Conservation (phyloP, 2,329 filamentous ascomycete genomes). For the Sclerotinia trifoliorum region DNA sequence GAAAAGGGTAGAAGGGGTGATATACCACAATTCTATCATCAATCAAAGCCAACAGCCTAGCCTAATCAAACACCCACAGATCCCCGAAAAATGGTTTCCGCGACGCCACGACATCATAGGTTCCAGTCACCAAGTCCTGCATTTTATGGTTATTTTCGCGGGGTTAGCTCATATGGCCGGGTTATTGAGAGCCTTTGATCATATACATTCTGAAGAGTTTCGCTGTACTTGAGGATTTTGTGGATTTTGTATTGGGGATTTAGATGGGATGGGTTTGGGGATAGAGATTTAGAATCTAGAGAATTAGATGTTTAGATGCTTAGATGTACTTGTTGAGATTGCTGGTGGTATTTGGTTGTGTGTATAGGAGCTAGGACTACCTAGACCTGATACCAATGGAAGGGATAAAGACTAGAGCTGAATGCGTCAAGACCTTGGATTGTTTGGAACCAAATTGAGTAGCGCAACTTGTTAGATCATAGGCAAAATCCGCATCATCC, state of each 20-base stretch:
- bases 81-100: conserved; percentile 32
- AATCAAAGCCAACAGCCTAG: not conserved
- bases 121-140: conserved; percentile 36
- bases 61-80: not conserved
- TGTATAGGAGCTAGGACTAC: conserved; percentile 31
- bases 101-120: conserved; percentile 31
- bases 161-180: conserved; percentile 30
- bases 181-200: conserved; percentile 26
- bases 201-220: conserved; percentile 14
- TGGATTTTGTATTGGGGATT: too few species aligned
- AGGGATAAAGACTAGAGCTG: conserved; percentile 43
- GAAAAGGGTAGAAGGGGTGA: too few species aligned
- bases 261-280: too few species aligned
- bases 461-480: too few species aligned
- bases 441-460: conserved; percentile 47
- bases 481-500: too few species aligned
- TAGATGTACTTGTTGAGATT: too few species aligned
- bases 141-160: conserved; percentile 34
- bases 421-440: conserved; percentile 43
- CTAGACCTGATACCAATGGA: conserved; percentile 40
- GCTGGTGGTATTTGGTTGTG: too few species aligned
- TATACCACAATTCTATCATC: too few species aligned
- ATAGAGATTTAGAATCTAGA: too few species aligned
- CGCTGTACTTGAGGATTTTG: not conserved
- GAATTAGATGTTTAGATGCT: too few species aligned